Conservation (phyloP, 345 rosid genomes). For the Brassica cretica region DNA sequence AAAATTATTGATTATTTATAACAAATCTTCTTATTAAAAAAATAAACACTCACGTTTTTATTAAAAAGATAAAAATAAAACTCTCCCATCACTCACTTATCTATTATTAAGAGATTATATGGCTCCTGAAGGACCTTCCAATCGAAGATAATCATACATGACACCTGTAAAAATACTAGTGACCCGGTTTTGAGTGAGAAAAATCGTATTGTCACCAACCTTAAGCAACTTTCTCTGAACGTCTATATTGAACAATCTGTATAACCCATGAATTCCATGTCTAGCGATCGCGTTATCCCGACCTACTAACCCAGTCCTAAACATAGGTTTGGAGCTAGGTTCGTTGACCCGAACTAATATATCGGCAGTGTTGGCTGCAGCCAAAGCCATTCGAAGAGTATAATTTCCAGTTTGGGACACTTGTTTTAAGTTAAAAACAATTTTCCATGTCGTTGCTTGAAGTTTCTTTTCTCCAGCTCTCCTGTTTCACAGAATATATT, state of each 20-base stretch:
- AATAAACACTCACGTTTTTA: background rate
- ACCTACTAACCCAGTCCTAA: conserved; percentile 29
- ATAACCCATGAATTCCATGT: conserved; percentile 43
- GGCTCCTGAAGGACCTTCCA: conserved; percentile 54
- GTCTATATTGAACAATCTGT: conserved; percentile 50
- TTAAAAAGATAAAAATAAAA: background rate
- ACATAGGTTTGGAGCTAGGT: conserved; percentile 15
- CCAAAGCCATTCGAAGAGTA: conserved; percentile 69
- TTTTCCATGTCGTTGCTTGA: conserved; percentile 66
- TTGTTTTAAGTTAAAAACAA: conserved; percentile 46
- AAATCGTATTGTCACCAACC: conserved; percentile 53
- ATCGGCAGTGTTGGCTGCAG: conserved; percentile 56
- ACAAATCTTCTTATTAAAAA: background rate
- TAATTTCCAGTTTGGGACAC: conserved; percentile 44
- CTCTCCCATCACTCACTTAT: background rate
- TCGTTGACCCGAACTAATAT: conserved; percentile 39
- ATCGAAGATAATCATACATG: conserved; percentile 85
- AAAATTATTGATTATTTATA: background rate
- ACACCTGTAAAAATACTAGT: conserved; percentile 46
- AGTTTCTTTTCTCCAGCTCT: conserved; percentile 36
- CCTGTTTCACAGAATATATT: conserved; percentile 36
- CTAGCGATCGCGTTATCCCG: conserved; percentile 42
- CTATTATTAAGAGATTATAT: background rate
- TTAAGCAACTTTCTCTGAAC: conserved; percentile 44
- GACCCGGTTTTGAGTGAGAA: conserved; percentile 55